Base-by-base conservation (phyloP, 768 basidiomycete species). In the Rhodotorula graminis region DNA sequence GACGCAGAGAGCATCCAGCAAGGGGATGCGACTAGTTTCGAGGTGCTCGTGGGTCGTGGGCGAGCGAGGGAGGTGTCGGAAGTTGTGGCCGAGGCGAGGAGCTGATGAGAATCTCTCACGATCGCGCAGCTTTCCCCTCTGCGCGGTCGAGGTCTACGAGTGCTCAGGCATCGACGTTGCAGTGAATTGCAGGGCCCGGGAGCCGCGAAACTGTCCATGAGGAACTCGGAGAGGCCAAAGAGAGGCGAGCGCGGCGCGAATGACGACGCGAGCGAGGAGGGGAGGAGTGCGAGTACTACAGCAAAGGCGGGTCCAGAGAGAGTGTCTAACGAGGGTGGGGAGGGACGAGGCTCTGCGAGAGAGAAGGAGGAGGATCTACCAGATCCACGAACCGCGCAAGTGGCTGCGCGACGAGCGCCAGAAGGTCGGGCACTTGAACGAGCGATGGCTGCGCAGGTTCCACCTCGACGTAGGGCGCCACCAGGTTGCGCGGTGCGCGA, bases 361-460 rank as follows among this genome's bases (percentile, higher is more conserved):
- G 46, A 46, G 19, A 19, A 12, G 8, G 46, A 46, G 15, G 46
- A n/a, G n/a, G n/a, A n/a, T n/a, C n/a, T 40, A 42, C 53, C 52
- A 56, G 19, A 40, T 16, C 14, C 15, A 55, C 27, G 7, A 14
- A 29, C 64, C 64, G 11, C 55, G 55, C 14, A 65, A 42, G 46
- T 33, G 31, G n/a, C 4, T 15, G 8, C 29, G 4, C n/a, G 47
- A 49, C 47, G 47, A 19, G 47, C 29, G 4, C 64, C 64, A 65
- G 42, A 55, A 57, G 0, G 27, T 23, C 21, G 64, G 64, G 64
- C 64, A 65, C 42, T 52, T 55, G 64, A 57, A 65, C 19, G n/a
- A 19, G n/a, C 12, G 14, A n/a, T n/a, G n/a, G n/a, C n/a, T n/a
- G 8, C 42, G 40, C 14, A 56, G 42, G 5, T 25, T 46, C 42